These are phyloP conservation scores for Ceraceosorus guamensis DNA, from an alignment of 1,284 basidiomycete genomes.

Conservation along the genomic window DNA sequence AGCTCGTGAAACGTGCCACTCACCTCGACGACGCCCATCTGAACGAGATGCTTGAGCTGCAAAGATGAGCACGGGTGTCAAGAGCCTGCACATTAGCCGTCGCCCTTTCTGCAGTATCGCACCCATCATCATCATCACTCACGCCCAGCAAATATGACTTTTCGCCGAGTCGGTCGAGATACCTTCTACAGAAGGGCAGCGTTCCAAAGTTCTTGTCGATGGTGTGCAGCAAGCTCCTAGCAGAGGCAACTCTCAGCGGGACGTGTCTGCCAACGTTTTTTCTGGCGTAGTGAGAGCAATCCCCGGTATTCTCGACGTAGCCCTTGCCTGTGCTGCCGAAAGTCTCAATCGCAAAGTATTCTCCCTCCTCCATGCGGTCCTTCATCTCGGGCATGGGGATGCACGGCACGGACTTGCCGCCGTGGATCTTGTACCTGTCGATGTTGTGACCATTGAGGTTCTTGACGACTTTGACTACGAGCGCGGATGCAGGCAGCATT, in stretches of 20 bases:
- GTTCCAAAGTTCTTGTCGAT: conserved; percentile 94
- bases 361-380: conserved; percentile 98
- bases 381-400: conserved; percentile 70
- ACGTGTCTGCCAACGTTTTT: conserved; percentile 58
- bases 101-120: no score
- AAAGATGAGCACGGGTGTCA: not conserved
- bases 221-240: conserved; percentile 74
- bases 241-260: conserved; percentile 64
- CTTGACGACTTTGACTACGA: conserved; percentile 44
- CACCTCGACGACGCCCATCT: conserved; percentile 79
- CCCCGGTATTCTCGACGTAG: conserved; percentile 77
- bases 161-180: conserved; percentile 76
- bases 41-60: conserved; percentile 81
- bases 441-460: conserved; percentile 48
- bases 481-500: no score
- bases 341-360: conserved; percentile 98
- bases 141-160: conserved; percentile 85
- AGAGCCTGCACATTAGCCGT: not conserved
- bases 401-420: conserved; percentile 75
- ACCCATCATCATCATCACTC: conserved; percentile 7
- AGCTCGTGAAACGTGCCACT: no score
- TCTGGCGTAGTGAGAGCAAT: conserved; percentile 77
- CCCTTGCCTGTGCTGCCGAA: conserved; percentile 96
- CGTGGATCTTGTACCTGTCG: conserved; percentile 43
- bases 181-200: conserved; percentile 88